These are phyloP conservation scores for Eucalyptus curtisii DNA, from an alignment of 345 rosid genomes.

Conservation along the genomic window DNA sequence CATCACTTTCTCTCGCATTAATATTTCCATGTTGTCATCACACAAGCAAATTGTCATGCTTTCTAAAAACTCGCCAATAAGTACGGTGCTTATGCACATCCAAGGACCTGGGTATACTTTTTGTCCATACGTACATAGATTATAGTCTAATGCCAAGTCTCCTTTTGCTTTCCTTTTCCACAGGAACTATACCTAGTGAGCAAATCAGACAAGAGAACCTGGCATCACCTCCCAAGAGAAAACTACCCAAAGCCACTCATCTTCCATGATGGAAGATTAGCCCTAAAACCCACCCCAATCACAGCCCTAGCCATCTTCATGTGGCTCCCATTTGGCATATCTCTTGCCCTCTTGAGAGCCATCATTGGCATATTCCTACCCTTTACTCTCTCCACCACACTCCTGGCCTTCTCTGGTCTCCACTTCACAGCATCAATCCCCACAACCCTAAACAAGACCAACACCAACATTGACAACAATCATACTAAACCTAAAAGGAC, in stretches of 20 bases:
- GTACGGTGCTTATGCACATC: background rate
- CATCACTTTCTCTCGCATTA: background rate
- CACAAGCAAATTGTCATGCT: background rate
- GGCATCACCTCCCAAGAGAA: slow-evolving; percentile 34
- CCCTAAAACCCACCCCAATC: slow-evolving; percentile 40
- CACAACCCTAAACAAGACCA: background rate
- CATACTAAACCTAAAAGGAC: background rate
- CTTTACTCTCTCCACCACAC: slow-evolving; percentile 23
- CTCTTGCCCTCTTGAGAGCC: slow-evolving; percentile 21
- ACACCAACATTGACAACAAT: background rate
- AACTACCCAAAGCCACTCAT: slow-evolving; percentile 50
- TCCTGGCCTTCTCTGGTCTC: slow-evolving; percentile 22
- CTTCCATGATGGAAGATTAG: slow-evolving; percentile 81
- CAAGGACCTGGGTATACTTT: background rate
- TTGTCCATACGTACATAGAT: background rate
- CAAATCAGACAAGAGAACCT: slow-evolving; percentile 40
- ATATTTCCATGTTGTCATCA: background rate
- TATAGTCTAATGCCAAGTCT: background rate
- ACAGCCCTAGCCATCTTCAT: slow-evolving; percentile 43
- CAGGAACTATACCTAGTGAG: slow-evolving; percentile 52
- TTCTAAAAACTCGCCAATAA: background rate
- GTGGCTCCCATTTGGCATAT: slow-evolving; percentile 55
- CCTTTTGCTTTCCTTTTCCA: background rate
- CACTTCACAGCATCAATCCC: slow-evolving; percentile 7
- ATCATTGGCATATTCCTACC: slow-evolving; percentile 30